These are phyloP conservation scores for Blumeria graminis DNA, from an alignment of 2,329 filamentous ascomycete species.

Conservation along the genomic window DNA sequence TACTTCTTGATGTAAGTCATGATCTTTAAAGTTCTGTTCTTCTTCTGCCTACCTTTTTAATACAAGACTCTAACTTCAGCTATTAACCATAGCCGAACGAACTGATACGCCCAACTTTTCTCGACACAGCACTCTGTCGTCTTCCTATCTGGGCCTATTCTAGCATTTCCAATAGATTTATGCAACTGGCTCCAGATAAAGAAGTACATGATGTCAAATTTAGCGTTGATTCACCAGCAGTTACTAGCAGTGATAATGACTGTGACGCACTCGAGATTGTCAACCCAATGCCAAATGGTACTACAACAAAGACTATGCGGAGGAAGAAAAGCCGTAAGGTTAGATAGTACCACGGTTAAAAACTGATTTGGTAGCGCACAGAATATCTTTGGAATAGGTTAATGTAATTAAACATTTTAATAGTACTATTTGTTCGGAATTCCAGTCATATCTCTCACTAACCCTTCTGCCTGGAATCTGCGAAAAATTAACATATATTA, in stretches of 20 bases:
- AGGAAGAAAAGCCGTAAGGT: constrained; percentile 11
- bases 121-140: constrained; percentile 60
- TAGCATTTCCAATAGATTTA: constrained; percentile 26
- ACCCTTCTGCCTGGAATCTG: too few species aligned
- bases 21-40: not conserved
- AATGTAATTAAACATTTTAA: too few species aligned
- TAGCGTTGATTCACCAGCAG: constrained; percentile 23
- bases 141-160: constrained; percentile 52
- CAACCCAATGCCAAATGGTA: constrained; percentile 13
- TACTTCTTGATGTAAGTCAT: constrained; percentile 57
- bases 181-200: constrained; percentile 17
- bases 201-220: constrained; percentile 18
- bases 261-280: constrained; percentile 37
- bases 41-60: not conserved
- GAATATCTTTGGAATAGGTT: too few species aligned
- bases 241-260: constrained; percentile 32
- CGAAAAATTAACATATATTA: too few species aligned
- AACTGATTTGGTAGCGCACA: too few species aligned
- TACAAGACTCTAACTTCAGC: not conserved
- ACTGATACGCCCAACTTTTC: constrained; percentile 50
- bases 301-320: constrained; percentile 9
- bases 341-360: too few species aligned
- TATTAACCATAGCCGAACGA: constrained; percentile 39
- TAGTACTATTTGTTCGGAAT: too few species aligned
- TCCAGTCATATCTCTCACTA: too few species aligned